Percentiles rank a stretch among this genome's conserved stretches.
These are phyloP conservation scores for Sugiyamaella qingdaonensis DNA, from an alignment of 805 yeast species.

Conservation along the genomic window DNA sequence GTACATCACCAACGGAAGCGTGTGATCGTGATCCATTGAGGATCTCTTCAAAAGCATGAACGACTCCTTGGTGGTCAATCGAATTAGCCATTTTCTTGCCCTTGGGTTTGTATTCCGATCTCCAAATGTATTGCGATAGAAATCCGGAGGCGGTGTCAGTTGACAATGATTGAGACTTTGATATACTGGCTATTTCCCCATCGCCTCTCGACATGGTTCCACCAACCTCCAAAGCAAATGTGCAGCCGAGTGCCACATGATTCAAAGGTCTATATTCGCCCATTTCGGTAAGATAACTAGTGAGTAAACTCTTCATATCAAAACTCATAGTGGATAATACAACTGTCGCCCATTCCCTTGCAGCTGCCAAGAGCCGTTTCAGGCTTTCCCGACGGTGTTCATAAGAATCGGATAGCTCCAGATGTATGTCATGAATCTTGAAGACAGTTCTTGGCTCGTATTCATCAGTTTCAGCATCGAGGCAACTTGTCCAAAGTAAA, in stretches of 20 bases:
- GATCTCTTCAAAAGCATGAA: conserved; percentile 14
- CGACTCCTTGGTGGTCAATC: conserved; percentile 21
- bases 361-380: conserved; percentile 50
- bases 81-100: neutral
- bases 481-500: conserved; percentile 69
- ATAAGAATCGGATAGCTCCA: conserved; percentile 69
- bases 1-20: conserved; percentile 24
- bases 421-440: conserved; percentile 44
- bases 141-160: conserved; percentile 63
- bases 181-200: conserved; percentile 54
- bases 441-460: conserved; percentile 81
- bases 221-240: conserved; percentile 88
- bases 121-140: conserved; percentile 73
- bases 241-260: conserved; percentile 69
- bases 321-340: conserved; percentile 57
- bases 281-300: conserved; percentile 61
- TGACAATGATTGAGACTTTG: conserved; percentile 32
- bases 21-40: conserved; percentile 18
- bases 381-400: conserved; percentile 71
- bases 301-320: conserved; percentile 76
- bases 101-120: conserved; percentile 39
- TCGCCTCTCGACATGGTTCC: conserved; percentile 65
- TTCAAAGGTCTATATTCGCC: conserved; percentile 36
- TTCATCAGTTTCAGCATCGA: conserved; percentile 78
- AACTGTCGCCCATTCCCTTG: conserved; percentile 62